Evolutionary conservation across 2,329 filamentous ascomycete species (phyloP).

Genomic region (Corynespora cassiicola): DNA sequence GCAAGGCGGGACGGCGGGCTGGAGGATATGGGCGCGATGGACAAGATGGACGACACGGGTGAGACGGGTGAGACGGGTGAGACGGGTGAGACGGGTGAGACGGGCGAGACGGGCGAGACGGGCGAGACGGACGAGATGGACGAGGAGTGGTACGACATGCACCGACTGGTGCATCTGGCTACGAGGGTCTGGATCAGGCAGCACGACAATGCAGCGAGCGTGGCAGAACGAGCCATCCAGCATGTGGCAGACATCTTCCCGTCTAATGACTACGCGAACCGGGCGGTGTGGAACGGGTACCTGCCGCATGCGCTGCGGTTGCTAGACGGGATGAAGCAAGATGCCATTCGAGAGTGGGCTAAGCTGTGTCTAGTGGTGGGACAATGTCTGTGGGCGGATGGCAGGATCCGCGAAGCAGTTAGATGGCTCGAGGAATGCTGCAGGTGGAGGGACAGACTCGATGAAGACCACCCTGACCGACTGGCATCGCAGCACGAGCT

Average conservation of each 20-base stretch:
- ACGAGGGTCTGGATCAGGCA: constrained; percentile 17
- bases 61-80: no score
- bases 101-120: no score
- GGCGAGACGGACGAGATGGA: no score
- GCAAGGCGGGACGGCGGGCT: constrained; percentile 11
- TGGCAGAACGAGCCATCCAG: constrained; percentile 5
- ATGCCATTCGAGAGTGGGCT: constrained; percentile 2
- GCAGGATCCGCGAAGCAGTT: constrained; percentile 17
- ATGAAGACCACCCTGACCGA: no score
- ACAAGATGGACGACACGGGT: no score
- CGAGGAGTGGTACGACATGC: constrained; percentile 14
- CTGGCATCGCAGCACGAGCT: constrained; percentile 9
- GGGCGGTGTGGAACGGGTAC: constrained; percentile 16
- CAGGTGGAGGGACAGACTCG: constrained; percentile 5
- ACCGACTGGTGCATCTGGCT: constrained; percentile 23
- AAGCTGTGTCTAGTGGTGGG: constrained; percentile 13
- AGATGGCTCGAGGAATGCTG: constrained; percentile 16
- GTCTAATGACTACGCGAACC: constrained; percentile 11
- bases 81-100: no score
- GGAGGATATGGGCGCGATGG: no score
- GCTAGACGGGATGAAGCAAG: constrained; percentile 9
- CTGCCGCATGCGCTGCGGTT: constrained; percentile 17
- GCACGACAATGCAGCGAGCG: constrained; percentile 2
- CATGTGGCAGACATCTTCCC: constrained; percentile 19
- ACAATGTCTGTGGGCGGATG: constrained; percentile 11